A percentile compares a stretch with the other conserved stretches of the same genome.
phyloP scores from a whole-genome alignment of 257 asterid genomes.

The Fraxinus quadrangulata region DNA sequence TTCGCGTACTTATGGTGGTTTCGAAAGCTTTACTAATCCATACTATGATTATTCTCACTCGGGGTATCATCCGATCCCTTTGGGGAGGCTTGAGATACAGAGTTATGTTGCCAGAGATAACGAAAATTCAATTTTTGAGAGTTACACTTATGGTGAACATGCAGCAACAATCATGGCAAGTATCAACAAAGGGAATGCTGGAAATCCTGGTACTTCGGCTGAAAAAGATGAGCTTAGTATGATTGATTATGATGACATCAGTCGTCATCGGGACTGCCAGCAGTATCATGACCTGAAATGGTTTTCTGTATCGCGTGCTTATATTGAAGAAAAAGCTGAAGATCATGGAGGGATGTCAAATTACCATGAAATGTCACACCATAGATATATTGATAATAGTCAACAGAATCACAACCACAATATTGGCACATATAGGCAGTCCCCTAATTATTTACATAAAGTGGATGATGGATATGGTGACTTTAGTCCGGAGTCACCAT shows the following conservation, averaged over 20 bases:
- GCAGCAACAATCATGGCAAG: slow-evolving; percentile 17
- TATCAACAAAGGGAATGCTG: slow-evolving; percentile 33
- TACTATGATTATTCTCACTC: slow-evolving; percentile 38
- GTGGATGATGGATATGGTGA: slow-evolving; percentile 28
- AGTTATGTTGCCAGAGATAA: slow-evolving; percentile 45
- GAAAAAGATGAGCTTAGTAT: slow-evolving; percentile 35
- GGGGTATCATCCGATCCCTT: slow-evolving; percentile 35
- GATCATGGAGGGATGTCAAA: slow-evolving; percentile 15
- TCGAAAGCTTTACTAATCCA: slow-evolving; percentile 32
- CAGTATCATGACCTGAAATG: slow-evolving; percentile 39
- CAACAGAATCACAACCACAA: slow-evolving; percentile 18
- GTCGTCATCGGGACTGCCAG: slow-evolving; percentile 23
- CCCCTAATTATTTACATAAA: slow-evolving; percentile 25
- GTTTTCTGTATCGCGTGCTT: slow-evolving; percentile 55
- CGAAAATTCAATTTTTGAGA: slow-evolving; percentile 33
- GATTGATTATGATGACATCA: slow-evolving; percentile 41
- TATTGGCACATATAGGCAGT: slow-evolving; percentile 22
- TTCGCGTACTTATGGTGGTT: slow-evolving; percentile 38
- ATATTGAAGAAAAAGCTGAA: slow-evolving; percentile 19
- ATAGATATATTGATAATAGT: slow-evolving; percentile 23
- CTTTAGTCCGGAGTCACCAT: slow-evolving; percentile 16
- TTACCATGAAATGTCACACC: background rate
- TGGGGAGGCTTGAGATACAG: slow-evolving; percentile 65
- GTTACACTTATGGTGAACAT: slow-evolving; percentile 20
- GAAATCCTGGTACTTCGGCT: slow-evolving; percentile 34